Evolutionary conservation across 768 basidiomycete species (phyloP).

Genomic region (Leccinum olivaceopallidum): DNA sequence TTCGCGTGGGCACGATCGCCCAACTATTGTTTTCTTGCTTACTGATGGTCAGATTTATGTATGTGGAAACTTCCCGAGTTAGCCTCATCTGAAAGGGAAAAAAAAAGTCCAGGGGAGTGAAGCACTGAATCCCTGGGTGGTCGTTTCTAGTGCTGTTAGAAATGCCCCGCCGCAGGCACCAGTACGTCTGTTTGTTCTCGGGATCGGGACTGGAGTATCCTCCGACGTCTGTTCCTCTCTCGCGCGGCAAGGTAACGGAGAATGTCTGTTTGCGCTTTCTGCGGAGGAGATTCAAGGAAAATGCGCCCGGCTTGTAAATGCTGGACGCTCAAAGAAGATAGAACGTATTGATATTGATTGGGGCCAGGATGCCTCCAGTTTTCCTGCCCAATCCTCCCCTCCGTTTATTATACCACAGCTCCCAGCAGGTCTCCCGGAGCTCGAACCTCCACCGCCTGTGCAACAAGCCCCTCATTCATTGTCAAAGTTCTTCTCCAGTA

Average conservation of each 20-base stretch:
- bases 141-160: slow-evolving; percentile 34
- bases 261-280: slow-evolving; percentile 42
- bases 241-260: slow-evolving; percentile 55
- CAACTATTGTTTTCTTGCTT: slow-evolving; percentile 55
- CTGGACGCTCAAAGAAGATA: too few species aligned
- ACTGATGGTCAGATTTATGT: slow-evolving; percentile 55
- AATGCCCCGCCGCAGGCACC: slow-evolving; percentile 31
- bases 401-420: slow-evolving; percentile 21
- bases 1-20: slow-evolving; percentile 33
- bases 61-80: neutral
- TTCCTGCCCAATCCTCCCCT: slow-evolving; percentile 1
- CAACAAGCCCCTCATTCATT: slow-evolving; percentile 36
- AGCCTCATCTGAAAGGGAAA: neutral
- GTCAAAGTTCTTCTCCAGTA: slow-evolving; percentile 33
- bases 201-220: slow-evolving; percentile 53
- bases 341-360: slow-evolving; percentile 38
- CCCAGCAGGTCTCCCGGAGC: slow-evolving; percentile 14
- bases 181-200: slow-evolving; percentile 56
- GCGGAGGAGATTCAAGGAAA: too few species aligned
- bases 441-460: slow-evolving; percentile 37
- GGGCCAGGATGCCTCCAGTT: slow-evolving; percentile 27
- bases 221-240: slow-evolving; percentile 53
- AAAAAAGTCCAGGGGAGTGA: neutral
- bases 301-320: too few species aligned
- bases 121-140: slow-evolving; percentile 7